Evolutionary conservation across 345 rosid species (phyloP), one percentile per base, ranked within the genome.

Genomic region (Salix udensis): DNA sequence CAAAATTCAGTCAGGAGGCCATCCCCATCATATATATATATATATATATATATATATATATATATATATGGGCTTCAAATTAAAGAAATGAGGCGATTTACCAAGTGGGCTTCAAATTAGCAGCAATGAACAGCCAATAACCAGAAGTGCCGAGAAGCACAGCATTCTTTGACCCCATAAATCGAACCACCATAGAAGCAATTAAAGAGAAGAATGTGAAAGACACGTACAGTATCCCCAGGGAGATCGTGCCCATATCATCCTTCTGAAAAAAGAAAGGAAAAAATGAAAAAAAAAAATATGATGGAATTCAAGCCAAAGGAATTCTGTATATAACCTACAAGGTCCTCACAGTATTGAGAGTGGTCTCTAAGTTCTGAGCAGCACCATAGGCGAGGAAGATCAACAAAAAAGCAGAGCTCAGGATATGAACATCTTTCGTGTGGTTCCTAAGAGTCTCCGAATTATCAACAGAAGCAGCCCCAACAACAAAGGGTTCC

Each of bases 341-440:
- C 5, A 72, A 85, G 44, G 44, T 10, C 44, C 89, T 85, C 70
- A 95, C 97, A 55, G 91, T 81, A 76, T 95, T 92, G 77, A 95
- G 80, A 34, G 92, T 92, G 16, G 92, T 91, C 83, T 95, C 92
- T 21, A 95, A 89, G 86, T 95, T 95, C 88, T 95, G 97, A 76
- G 98, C 97, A 76, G 97, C 98, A 71, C 98, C 98, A 66, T 84
- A 94, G 68, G 97, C 91, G 72, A 87, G 91, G 81, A 94, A 94
- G 73, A 94, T 74, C 68, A 94, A 86, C 79, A 94, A 78, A 66
- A 94, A 94, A 40, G 95, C 89, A 71, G 79, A 82, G 85, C 98
- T 95, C 69, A 95, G 83, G 68, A 95, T 86, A 83, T 90, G 94
- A 74, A 95, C 86, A 73, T 95, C 98, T 50, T 88, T 87, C 1